A percentile compares a stretch with the other conserved stretches of the same genome.
phyloP scores from a whole-genome alignment of 345 rosid genomes.

The Erysimum cheiranthoides region DNA sequence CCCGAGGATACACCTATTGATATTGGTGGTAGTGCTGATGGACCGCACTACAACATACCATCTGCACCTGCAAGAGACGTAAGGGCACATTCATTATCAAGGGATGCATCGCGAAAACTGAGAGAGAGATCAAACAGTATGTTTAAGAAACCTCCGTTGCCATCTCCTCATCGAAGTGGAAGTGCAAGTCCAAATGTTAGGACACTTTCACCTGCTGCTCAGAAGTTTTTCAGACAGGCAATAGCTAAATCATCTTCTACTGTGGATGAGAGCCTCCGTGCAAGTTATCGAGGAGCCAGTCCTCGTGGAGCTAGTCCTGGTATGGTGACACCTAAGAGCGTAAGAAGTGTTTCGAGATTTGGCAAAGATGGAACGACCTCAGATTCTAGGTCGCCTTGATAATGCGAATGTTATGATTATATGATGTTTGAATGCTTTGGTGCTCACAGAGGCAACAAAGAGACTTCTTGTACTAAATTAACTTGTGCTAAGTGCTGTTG shows the following conservation, averaged over 20 bases:
- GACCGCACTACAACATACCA: slow-evolving; percentile 83
- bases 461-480: slow-evolving; percentile 26
- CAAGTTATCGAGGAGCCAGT: slow-evolving; percentile 89
- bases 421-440: slow-evolving; percentile 13
- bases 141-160: slow-evolving; percentile 90
- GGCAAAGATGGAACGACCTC: slow-evolving; percentile 78
- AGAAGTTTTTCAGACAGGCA: slow-evolving; percentile 87
- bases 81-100: slow-evolving; percentile 83
- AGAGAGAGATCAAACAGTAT: slow-evolving; percentile 81
- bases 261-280: slow-evolving; percentile 95
- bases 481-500: slow-evolving; percentile 17
- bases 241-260: slow-evolving; percentile 81
- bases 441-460: slow-evolving; percentile 32
- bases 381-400: slow-evolving; percentile 70
- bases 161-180: slow-evolving; percentile 90
- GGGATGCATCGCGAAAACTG: slow-evolving; percentile 86
- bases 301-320: slow-evolving; percentile 67
- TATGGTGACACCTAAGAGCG: slow-evolving; percentile 70
- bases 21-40: slow-evolving; percentile 86
- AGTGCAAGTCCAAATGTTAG: slow-evolving; percentile 89
- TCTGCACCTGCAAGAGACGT: slow-evolving; percentile 80
- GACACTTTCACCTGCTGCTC: slow-evolving; percentile 93
- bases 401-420: slow-evolving; percentile 54
- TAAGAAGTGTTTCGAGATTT: slow-evolving; percentile 76
- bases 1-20: slow-evolving; percentile 87